Base-by-base conservation (phyloP, 805 yeast species). In the Wickerhamiella spandovensis region DNA sequence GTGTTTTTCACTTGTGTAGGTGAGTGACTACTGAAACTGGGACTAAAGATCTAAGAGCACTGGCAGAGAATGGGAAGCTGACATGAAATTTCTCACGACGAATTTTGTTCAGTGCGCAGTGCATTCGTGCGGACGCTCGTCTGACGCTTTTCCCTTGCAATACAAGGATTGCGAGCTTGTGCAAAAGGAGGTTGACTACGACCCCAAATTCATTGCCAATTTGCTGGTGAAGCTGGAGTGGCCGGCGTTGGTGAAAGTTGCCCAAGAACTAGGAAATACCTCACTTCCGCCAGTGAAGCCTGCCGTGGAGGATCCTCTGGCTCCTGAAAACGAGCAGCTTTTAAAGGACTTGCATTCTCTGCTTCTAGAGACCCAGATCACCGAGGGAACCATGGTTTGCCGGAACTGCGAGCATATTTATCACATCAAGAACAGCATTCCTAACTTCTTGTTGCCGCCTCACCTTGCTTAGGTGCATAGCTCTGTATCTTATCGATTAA, bases 51-150 rank as follows among this genome's bases (percentile, higher is more conserved):
- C n/a, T n/a, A n/a, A n/a, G 32, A 12, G 41, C 24, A 17, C 20
- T 41, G 12, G 15, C 10, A n/a, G n/a, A n/a, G n/a, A 6, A 13
- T 22, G 15, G n/a, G 37, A 9, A 28, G 38, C 15, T 44, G 46
- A 25, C 46, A 90, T 90, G 98, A 90, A 92, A 69, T 79, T 90
- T 61, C 71, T 92, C 24, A 90, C 98, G n/a, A 85, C 97, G 12
- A 92, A 92, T 67, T 92, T 92, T 67, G 95, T 92, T 54, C 87
- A 83, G 64, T 92, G 98, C 67, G 88, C 97, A 0, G 84, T 87
- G 54, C 81, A 82, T 61, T 60, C 79, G 1, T 92, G 98, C 63
- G 87, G 82, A 44, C 69, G 79, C 13, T 75, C 90, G 5, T 75
- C 77, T 13, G 77, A 79, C 5, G 78, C 94, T 18, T 92, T 88